Evolutionary conservation across 2,329 filamentous ascomycete genomes (phyloP), one percentile per base, ranked within the genome.

Genomic region (Tetracladium maxilliforme): DNA sequence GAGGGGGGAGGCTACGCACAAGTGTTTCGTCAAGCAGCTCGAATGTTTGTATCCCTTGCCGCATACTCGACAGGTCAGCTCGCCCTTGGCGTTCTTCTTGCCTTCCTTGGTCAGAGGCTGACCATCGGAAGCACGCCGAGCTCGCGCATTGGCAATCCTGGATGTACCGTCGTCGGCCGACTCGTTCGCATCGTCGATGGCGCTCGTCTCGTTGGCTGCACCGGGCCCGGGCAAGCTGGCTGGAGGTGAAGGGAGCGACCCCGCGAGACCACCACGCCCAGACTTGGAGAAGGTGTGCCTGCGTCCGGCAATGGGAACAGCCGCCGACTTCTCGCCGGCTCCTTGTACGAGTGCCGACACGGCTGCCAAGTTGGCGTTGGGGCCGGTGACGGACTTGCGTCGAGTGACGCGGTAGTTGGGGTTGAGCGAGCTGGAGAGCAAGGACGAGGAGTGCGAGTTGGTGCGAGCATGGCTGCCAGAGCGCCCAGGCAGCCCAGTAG

Each of bases 41-140:
- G 86, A 92, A 69, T 98, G 90, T 74, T 98, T 98, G 72, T 98
- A 98, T 58, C 84, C 84, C 69, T 98, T 98, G 55, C 87, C 87
- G 64, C 90, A 98, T 57, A 86, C 87, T 50, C 93, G 83, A 62
- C 90, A 98, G 55, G 80, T 83, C 49, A 98, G 71, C 52, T 95
- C 87, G 45, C 75, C 72, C 45, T 74, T 70, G 57, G 71, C 79
- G 52, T 70, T 68, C 58, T 83, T 86, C 60, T 72, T 75, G 43
- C 87, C 80, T 40, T 78, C 75, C 54, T 90, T 92, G 42, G 65
- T 60, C 34, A 87, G 63, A 40, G 79, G 73, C 39, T 87, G 81
- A 33, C 84, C 86, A 49, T 95, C 87, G 49, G 86, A 94, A 32
- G 84, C 78, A 50, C 61, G 69, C 42, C 61, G 56, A 33, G 61